Evolutionary conservation across 2,329 filamentous ascomycete species (phyloP).

Genomic region (Xylaria sp.): DNA sequence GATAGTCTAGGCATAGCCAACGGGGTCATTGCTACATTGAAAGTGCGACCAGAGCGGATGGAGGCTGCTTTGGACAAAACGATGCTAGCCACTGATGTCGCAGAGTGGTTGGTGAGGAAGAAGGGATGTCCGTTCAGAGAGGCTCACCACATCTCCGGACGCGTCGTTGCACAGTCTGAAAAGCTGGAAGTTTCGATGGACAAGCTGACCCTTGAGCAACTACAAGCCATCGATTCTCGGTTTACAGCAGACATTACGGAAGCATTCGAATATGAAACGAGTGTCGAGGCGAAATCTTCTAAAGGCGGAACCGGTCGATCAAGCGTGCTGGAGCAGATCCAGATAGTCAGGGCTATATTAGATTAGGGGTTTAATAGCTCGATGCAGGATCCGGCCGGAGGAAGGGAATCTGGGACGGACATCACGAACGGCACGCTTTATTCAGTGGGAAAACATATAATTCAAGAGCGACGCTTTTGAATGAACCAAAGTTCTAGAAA

Average conservation of each 20-base stretch:
- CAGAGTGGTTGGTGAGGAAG: conserved; percentile 70
- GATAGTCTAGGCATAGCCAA: conserved; percentile 86
- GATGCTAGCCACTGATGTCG: conserved; percentile 82
- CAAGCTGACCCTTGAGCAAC: conserved; percentile 72
- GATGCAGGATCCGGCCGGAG: conserved; percentile 36
- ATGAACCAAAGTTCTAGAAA: conserved; percentile 21
- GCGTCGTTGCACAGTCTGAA: conserved; percentile 78
- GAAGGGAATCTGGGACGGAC: conserved; percentile 45
- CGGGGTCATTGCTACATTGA: conserved; percentile 80
- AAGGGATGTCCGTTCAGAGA: conserved; percentile 83
- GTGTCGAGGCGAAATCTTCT: conserved; percentile 81
- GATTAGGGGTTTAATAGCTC: conserved; percentile 30
- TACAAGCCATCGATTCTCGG: conserved; percentile 74
- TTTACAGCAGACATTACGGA: conserved; percentile 76
- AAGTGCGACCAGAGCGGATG: conserved; percentile 79
- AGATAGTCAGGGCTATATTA: conserved; percentile 24
- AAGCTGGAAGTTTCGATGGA: conserved; percentile 75
- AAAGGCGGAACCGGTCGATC: conserved; percentile 77
- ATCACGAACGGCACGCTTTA: conserved; percentile 44
- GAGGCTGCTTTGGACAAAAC: conserved; percentile 78
- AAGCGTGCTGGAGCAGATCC: conserved; percentile 70
- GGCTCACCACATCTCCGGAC: conserved; percentile 83
- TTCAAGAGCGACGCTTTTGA: conserved; percentile 34
- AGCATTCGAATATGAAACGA: conserved; percentile 83
- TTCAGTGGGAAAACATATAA: conserved; percentile 42